Base-by-base conservation (phyloP, 1,284 basidiomycete genomes). In the Leucoagaricus sp. region DNA sequence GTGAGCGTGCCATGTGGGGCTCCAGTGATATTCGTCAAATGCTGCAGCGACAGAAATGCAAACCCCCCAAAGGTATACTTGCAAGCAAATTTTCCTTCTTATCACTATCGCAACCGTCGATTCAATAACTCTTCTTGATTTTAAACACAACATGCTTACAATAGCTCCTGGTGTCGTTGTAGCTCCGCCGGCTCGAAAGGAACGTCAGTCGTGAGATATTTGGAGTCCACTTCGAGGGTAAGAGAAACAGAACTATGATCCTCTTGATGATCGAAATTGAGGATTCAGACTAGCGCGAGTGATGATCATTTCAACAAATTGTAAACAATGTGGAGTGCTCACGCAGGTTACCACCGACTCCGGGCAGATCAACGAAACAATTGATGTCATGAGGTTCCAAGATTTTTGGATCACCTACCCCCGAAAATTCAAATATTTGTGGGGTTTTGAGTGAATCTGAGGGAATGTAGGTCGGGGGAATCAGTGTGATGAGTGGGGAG, bases 261-360 rank as follows among this genome's bases (percentile, higher is more conserved):
- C 45, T 58, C 50, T 53, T 13, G n/a, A 15, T n/a, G 19, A 19
- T 19, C 12, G 29, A 33, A 7, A 15, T n/a, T n/a, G n/a, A n/a
- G n/a, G n/a, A n/a, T n/a, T 13, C 26, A 17, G 13, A 47, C 6
- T 8, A 31, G 19, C 4, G 33, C 25, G 9, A 25, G 25, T 3
- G 9, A 8, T 46, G 29, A 19, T 48, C 25, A 46, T 26, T 17
- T 1, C n/a, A 44, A 17, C 9, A 23, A 26, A 48, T 8, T 5
- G 26, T 5, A 17, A 29, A 29, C 17, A 19, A 12, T 5, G 28
- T 10, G 19, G 17, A 13, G 25, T 29, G 13, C 53, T 54, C 12
- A 55, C 53, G 56, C 8, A 58, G 51, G 31, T 53, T 58, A 13
- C 36, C 41, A 15, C 56, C 56, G 12, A 58, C 56, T 2, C 50